Percentiles rank a stretch among this genome's conserved stretches.
These are phyloP conservation scores for Aspergillus olivimuriae DNA, from an alignment of 495 filamentous ascomycete genomes.

Conservation along the genomic window DNA sequence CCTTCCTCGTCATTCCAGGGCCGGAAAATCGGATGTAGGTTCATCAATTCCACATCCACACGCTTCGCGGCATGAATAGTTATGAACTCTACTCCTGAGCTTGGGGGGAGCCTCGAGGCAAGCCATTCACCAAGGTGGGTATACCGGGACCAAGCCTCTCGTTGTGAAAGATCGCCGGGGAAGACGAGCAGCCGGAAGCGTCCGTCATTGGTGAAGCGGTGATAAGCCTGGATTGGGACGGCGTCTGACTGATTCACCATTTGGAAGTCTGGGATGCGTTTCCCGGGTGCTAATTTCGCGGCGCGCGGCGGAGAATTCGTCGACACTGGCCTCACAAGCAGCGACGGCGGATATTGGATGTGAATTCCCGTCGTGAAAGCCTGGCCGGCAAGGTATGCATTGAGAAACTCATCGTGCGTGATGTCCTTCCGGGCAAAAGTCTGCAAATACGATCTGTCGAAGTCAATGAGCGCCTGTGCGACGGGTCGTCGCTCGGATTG, in stretches of 20 bases:
- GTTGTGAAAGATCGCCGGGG: background rate
- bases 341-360: background rate
- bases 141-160: no score
- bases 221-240: background rate
- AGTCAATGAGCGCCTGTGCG: slow-evolving; percentile 61
- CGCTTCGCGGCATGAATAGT: slow-evolving; percentile 25
- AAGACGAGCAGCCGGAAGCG: background rate
- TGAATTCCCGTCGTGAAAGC: background rate
- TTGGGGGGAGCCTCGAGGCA: no score
- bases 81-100: background rate
- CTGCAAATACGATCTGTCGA: slow-evolving; percentile 52
- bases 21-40: slow-evolving; percentile 50
- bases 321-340: background rate
- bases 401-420: background rate
- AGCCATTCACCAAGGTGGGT: no score
- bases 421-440: background rate
- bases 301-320: background rate
- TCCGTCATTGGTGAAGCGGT: background rate
- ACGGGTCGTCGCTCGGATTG: slow-evolving; percentile 54
- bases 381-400: background rate
- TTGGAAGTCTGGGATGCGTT: background rate
- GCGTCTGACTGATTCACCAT: background rate
- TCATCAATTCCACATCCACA: slow-evolving; percentile 48
- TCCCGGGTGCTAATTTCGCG: background rate
- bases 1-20: slow-evolving; percentile 41